These are phyloP conservation scores for Zygosaccharomyces kombuchaensis DNA, from an alignment of 805 yeast genomes.

Conservation along the genomic window DNA sequence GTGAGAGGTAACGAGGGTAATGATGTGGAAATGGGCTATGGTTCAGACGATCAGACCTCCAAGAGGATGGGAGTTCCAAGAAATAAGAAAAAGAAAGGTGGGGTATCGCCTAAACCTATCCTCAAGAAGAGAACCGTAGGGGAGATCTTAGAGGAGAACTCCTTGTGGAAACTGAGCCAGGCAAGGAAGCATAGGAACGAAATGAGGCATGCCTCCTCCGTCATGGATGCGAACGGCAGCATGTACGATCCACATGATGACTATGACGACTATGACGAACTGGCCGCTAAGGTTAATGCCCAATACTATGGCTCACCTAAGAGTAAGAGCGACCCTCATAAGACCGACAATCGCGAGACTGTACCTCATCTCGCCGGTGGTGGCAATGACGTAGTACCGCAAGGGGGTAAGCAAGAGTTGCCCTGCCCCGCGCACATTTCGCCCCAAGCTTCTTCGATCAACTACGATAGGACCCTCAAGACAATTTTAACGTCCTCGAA, in stretches of 20 bases:
- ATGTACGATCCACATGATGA: constrained; percentile 13
- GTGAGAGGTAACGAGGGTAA: constrained; percentile 21
- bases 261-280: constrained; percentile 33
- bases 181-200: constrained; percentile 57
- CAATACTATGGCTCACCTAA: constrained; percentile 24
- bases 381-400: constrained; percentile 2
- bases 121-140: constrained; percentile 81
- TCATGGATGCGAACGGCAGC: constrained; percentile 26
- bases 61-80: constrained; percentile 26
- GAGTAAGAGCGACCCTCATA: background rate
- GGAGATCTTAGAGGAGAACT: constrained; percentile 52
- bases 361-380: background rate
- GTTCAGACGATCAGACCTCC: constrained; percentile 38
- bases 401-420: background rate
- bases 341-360: background rate
- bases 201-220: constrained; percentile 22
- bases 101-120: constrained; percentile 64
- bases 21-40: constrained; percentile 33
- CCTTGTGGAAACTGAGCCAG: constrained; percentile 40
- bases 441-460: background rate
- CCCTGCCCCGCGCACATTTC: background rate
- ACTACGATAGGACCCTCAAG: constrained; percentile 1
- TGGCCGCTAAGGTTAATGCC: constrained; percentile 37
- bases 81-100: constrained; percentile 12
- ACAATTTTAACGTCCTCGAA: constrained; percentile 10